Percentiles rank a stretch among this genome's conserved stretches.
Evolutionary conservation across 768 basidiomycete genomes (phyloP).

Genomic region (Tulasnella sp.): DNA sequence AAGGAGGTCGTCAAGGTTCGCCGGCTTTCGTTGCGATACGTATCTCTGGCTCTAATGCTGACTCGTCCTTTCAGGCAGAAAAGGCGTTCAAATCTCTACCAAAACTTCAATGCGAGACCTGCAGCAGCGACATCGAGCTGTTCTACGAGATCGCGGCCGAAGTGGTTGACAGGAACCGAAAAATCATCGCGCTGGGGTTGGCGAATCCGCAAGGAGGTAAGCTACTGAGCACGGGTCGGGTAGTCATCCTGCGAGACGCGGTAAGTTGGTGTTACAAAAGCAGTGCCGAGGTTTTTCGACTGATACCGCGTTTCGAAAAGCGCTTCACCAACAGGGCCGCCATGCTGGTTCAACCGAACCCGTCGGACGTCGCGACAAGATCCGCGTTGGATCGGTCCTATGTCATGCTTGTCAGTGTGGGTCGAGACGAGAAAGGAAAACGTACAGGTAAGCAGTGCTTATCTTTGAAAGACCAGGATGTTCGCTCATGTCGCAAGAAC

Average conservation of each 20-base stretch:
- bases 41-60: neutral
- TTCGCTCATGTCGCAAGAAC: neutral
- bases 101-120: slow-evolving; percentile 56
- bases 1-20: slow-evolving; percentile 71
- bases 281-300: neutral
- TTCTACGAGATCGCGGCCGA: slow-evolving; percentile 64
- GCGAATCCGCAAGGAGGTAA: slow-evolving; percentile 54
- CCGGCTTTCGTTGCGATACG: neutral
- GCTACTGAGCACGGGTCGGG: slow-evolving; percentile 56
- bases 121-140: slow-evolving; percentile 55
- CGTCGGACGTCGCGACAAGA: slow-evolving; percentile 21
- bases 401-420: slow-evolving; percentile 61
- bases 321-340: slow-evolving; percentile 63
- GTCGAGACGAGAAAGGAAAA: slow-evolving; percentile 44
- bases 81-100: slow-evolving; percentile 48
- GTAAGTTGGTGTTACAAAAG: slow-evolving; percentile 36
- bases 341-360: slow-evolving; percentile 57
- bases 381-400: slow-evolving; percentile 36
- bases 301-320: slow-evolving; percentile 38
- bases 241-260: slow-evolving; percentile 71
- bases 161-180: slow-evolving; percentile 50
- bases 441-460: slow-evolving; percentile 35
- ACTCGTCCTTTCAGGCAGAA: slow-evolving; percentile 45
- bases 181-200: slow-evolving; percentile 48
- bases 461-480: neutral